Base-by-base conservation (phyloP, 345 rosid species). In the Sisymbrium irio region DNA sequence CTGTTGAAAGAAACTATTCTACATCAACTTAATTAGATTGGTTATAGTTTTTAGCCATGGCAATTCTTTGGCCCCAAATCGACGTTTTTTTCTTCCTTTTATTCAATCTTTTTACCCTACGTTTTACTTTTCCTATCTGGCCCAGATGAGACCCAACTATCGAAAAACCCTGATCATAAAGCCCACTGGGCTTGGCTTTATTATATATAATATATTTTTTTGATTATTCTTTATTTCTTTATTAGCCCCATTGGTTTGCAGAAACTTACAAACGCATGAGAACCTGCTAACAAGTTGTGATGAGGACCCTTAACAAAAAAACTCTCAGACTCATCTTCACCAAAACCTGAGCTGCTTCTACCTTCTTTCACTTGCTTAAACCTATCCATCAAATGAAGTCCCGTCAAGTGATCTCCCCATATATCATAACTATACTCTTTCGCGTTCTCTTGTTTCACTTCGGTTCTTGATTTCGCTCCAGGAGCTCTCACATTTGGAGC, bases 271-370 rank as follows among this genome's bases (percentile, higher is more conserved):
- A 78, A 77, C 69, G 77, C 74, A 65, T 59, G 86, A 60, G 83
- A 59, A 54, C 85, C 81, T 67, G 83, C 65, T 82, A 85, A 54
- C 17, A 88, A 86, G 83, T 85, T 82, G 62, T 87, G 95, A 12
- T 85, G 95, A 12, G 96, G 96, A 75, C 89, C 90, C 81, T 83
- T 83, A 62, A 81, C 86, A 85, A 94, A 94, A 86, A 91, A 89
- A 87, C 93, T 89, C 77, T 81, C 76, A 60, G 83, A 87, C 72
- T 82, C 81, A 60, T 69, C 76, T 73, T 71, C 82, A 50, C 69
- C 72, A 62, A 66, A 71, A 58, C 73, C 58, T 17, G 80, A 73
- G 77, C 67, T 79, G 74, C 72, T 82, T 58, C 73, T 77, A 72
- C 81, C 73, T n/a, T 78, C 78, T 39, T 61, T 66, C 65, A 62